Conservation (phyloP, 805 yeast genomes). For the Maudiozyma bulderi region DNA sequence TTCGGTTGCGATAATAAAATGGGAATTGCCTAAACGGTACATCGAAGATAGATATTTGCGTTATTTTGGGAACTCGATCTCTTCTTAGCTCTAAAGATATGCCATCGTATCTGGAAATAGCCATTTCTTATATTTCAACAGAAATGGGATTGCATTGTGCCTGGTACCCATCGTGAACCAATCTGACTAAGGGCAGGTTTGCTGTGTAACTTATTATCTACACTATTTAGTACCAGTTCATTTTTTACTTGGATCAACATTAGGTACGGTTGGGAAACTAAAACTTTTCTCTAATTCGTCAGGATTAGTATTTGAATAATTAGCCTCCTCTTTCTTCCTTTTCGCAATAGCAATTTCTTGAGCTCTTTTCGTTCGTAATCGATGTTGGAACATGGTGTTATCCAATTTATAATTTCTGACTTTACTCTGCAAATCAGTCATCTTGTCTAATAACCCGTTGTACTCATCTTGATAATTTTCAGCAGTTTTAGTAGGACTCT, state of each 20-base stretch:
- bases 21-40: too few relatives aligned
- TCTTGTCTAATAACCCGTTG: constrained; percentile 11
- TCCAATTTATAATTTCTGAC: constrained; percentile 16
- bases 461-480: constrained; percentile 9
- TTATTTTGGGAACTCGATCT: too few relatives aligned
- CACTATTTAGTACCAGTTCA: not conserved
- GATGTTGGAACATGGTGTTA: constrained; percentile 15
- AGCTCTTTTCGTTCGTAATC: constrained; percentile 13
- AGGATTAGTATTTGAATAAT: constrained; percentile 25
- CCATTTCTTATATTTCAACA: too few relatives aligned
- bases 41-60: too few relatives aligned
- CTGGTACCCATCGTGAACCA: too few relatives aligned
- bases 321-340: constrained; percentile 16
- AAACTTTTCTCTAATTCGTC: constrained; percentile 15
- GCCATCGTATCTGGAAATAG: too few relatives aligned
- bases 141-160: too few relatives aligned
- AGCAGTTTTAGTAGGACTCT: constrained; percentile 1
- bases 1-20: too few relatives aligned
- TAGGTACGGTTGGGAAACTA: constrained; percentile 23
- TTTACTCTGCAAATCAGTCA: constrained; percentile 13
- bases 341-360: constrained; percentile 5
- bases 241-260: not conserved
- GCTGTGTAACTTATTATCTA: too few relatives aligned
- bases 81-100: too few relatives aligned
- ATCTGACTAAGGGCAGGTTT: too few relatives aligned